A percentile compares a stretch with the other conserved stretches of the same genome.
Conservation (phyloP, 768 basidiomycete species). For the Collybiopsis luxurians region DNA sequence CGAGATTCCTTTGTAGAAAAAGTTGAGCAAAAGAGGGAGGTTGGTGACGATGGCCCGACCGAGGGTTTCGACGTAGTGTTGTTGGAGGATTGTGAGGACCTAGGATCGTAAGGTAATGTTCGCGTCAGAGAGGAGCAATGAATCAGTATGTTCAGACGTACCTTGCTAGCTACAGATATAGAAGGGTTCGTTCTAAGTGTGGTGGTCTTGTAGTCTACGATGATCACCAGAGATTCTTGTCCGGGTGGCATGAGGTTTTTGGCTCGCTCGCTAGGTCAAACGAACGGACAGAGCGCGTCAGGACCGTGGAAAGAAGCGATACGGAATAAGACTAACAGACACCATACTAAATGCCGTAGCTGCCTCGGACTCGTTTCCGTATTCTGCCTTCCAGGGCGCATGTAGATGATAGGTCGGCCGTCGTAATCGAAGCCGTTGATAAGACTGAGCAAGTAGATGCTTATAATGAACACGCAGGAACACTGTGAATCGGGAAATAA, state of each 20-base stretch:
- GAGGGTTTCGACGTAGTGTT: conserved; percentile 87
- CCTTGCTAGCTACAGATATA: conserved; percentile 75
- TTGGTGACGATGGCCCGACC: conserved; percentile 84
- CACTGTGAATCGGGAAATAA: conserved; percentile 8
- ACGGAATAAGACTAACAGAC: conserved; percentile 54
- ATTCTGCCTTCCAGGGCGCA: conserved; percentile 87
- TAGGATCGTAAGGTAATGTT: conserved; percentile 15
- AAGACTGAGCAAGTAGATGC: conserved; percentile 41
- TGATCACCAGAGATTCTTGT: conserved; percentile 78
- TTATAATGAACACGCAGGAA: neutral
- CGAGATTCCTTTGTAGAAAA: conserved; percentile 81
- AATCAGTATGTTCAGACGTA: conserved; percentile 19
- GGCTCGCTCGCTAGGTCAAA: conserved; percentile 67
- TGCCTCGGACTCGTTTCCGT: conserved; percentile 76
- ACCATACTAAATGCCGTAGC: conserved; percentile 83
- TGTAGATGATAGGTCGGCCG: conserved; percentile 84
- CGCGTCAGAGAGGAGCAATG: neutral
- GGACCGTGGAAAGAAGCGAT: neutral
- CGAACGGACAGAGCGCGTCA: neutral
- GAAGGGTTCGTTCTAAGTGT: conserved; percentile 84
- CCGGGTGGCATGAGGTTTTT: conserved; percentile 86
- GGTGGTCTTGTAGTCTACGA: conserved; percentile 83
- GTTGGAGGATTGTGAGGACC: conserved; percentile 78
- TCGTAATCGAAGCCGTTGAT: conserved; percentile 84
- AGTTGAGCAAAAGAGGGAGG: conserved; percentile 68